phyloP scores from a whole-genome alignment of 2,329 filamentous ascomycete genomes.

The Colletotrichum sojae region DNA sequence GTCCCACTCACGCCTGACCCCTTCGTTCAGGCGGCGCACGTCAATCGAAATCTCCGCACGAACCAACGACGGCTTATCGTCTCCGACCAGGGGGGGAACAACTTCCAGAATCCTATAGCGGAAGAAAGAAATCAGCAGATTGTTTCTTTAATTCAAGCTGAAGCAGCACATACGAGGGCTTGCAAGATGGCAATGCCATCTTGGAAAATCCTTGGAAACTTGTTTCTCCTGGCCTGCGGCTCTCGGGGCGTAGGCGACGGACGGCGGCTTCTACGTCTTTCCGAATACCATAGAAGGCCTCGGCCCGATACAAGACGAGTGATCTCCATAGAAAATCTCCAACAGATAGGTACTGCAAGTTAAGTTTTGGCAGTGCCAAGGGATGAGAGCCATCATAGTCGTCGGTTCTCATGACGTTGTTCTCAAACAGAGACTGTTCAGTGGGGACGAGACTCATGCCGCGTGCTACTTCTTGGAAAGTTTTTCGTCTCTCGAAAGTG shows the following conservation, averaged over 20 bases:
- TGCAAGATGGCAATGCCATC: conserved; percentile 91
- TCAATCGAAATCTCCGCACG: conserved; percentile 90
- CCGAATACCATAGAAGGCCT: conserved; percentile 93
- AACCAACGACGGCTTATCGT: conserved; percentile 85
- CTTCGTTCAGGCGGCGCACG: conserved; percentile 82
- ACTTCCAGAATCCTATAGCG: conserved; percentile 81
- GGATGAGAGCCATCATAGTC: conserved; percentile 89
- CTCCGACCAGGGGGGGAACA: conserved; percentile 85
- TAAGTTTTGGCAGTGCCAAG: conserved; percentile 92
- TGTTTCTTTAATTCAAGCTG: not conserved
- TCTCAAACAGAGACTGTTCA: conserved; percentile 85
- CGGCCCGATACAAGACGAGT: conserved; percentile 88
- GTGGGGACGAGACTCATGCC: conserved; percentile 86
- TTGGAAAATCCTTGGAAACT: conserved; percentile 88
- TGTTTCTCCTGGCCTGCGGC: conserved; percentile 74
- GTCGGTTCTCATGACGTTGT: conserved; percentile 83
- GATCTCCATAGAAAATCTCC: conserved; percentile 98
- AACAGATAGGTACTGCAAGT: conserved; percentile 93
- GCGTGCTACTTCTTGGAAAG: conserved; percentile 85
- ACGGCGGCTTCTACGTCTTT: conserved; percentile 90
- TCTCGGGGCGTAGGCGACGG: conserved; percentile 81
- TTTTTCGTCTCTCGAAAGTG: conserved; percentile 81
- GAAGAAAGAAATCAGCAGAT: conserved; percentile 37
- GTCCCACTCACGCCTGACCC: conserved; percentile 90
- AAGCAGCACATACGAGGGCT: conserved; percentile 70